These are phyloP conservation scores for Filobasidium wieringae DNA, from an alignment of 768 basidiomycete genomes.

Conservation along the genomic window DNA sequence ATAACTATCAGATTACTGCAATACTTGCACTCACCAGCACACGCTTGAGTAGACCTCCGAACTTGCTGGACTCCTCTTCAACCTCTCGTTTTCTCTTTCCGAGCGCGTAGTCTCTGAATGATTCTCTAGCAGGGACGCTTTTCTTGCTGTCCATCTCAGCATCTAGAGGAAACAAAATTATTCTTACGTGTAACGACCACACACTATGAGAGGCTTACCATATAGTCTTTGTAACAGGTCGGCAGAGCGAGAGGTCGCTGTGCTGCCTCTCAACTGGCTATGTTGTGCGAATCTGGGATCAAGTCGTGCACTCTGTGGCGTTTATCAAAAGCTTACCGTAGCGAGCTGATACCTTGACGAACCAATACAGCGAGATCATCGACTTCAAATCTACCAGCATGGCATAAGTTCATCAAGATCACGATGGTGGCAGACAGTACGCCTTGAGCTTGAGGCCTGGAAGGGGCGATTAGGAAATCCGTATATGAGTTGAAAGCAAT, in stretches of 20 bases:
- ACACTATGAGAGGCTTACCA: not conserved
- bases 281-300: not conserved
- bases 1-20: too few relatives aligned
- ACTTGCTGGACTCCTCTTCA: too few relatives aligned
- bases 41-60: too few relatives aligned
- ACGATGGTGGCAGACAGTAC: not conserved
- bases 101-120: too few relatives aligned
- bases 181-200: too few relatives aligned
- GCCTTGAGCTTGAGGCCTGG: not conserved
- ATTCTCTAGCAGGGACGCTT: too few relatives aligned
- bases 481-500: not conserved
- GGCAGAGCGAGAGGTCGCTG: not conserved
- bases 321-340: not conserved
- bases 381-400: not conserved
- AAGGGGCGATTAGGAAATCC: not conserved
- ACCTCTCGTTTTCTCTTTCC: too few relatives aligned
- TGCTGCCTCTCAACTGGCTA: not conserved
- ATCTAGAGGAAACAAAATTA: too few relatives aligned
- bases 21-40: too few relatives aligned
- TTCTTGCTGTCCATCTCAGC: too few relatives aligned
- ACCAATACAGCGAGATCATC: not conserved
- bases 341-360: not conserved
- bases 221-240: conserved; percentile 1
- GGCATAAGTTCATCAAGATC: not conserved
- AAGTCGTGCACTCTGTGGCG: not conserved